Percentiles rank a stretch among this genome's conserved stretches.
Conservation (phyloP, 75 land plant species). For the Pinus albicaulis region DNA sequence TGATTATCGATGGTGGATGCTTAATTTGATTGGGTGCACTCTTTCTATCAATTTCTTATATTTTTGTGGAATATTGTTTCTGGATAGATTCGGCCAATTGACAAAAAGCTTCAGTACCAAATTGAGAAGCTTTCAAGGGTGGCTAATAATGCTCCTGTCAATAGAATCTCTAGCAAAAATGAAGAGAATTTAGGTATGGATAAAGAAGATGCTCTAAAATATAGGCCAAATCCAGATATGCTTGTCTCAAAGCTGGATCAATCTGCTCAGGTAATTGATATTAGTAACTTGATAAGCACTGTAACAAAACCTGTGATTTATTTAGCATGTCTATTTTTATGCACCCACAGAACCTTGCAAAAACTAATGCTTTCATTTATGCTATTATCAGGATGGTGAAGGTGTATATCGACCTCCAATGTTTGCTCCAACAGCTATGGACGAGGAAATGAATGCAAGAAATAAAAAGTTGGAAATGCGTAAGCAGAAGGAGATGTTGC, state of each 20-base stretch:
- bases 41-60: not conserved
- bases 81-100: constrained; percentile 83
- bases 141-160: constrained; percentile 19
- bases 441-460: constrained; percentile 64
- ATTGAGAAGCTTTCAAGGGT: constrained; percentile 72
- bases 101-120: constrained; percentile 89
- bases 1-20: not conserved
- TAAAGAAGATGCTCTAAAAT: constrained; percentile 64
- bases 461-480: constrained; percentile 54
- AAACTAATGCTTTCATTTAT: constrained; percentile 1
- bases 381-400: constrained; percentile 35
- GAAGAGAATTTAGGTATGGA: constrained; percentile 17
- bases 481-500: constrained; percentile 47
- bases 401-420: constrained; percentile 87
- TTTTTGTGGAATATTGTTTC: not conserved
- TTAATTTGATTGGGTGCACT: not conserved
- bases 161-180: constrained; percentile 15
- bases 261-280: constrained; percentile 39
- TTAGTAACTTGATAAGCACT: not conserved
- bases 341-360: not conserved
- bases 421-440: constrained; percentile 87
- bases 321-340: not conserved
- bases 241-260: constrained; percentile 61
- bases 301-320: not conserved
- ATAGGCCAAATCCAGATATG: constrained; percentile 88